Base-by-base conservation (phyloP, 1,284 basidiomycete genomes). In the Malassezia pachydermatis region DNA sequence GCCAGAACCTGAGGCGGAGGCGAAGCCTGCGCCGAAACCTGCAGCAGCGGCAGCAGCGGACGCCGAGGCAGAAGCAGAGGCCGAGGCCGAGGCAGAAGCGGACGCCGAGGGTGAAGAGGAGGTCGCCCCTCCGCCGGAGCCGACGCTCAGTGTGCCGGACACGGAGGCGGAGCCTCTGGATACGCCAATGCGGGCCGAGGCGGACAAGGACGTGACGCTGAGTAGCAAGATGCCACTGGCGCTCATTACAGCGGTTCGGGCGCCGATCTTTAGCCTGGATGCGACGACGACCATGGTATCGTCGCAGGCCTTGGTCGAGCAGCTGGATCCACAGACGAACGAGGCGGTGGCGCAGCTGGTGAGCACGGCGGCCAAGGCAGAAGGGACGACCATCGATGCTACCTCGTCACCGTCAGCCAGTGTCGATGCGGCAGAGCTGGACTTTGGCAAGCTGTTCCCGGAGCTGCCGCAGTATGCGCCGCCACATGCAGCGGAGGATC, bases 381-480 rank as follows among this genome's bases (percentile, higher is more conserved):
- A 54, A 2, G 50, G 51, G 34, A 28, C 61, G 48, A n/a, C n/a
- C n/a, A n/a, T n/a, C n/a, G n/a, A n/a, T n/a, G n/a, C n/a, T n/a
- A n/a, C n/a, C n/a, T n/a, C n/a, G n/a, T n/a, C n/a, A n/a, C n/a
- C n/a, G n/a, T n/a, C n/a, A n/a, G n/a, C n/a, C n/a, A n/a, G n/a
- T n/a, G 45, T 72, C 44, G 51, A 61, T 24, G 45, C 58, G 19
- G 52, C 49, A 11, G 41, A 59, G 24, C 57, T 67, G 2, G 51
- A 60, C 2, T 51, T 69, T 51, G 59, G 55, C 36, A 57, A 54
- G 17, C 62, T 49, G 10, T 78, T 79, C 60, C 77, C 78, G 3
- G 78, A 79, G 42, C 70, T 79, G 5, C 72, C 70, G 4, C 45
- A 74, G 5, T 79, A 76, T 57, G 52, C 47, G 11, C 57, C 57